phyloP scores from a whole-genome alignment of 2,329 filamentous ascomycete species.

The Epichloe bromicola region DNA sequence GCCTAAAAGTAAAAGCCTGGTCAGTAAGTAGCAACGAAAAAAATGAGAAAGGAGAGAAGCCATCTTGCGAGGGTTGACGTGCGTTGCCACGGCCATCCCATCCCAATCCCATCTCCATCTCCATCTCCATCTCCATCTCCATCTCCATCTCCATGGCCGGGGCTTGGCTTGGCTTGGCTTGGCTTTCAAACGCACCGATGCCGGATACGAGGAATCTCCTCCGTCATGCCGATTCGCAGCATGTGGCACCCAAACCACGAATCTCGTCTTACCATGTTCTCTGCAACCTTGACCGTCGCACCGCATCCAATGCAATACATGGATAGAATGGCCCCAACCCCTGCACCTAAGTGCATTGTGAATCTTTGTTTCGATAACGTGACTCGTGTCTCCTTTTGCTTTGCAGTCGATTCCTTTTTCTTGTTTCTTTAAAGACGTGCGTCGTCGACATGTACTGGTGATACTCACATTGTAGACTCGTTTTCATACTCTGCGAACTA shows the following conservation, averaged over 20 bases:
- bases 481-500: too few relatives aligned
- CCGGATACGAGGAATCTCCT: not conserved
- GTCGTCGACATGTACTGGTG: not conserved
- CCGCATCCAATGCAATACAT: not conserved
- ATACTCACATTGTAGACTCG: not conserved
- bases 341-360: not conserved
- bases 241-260: not conserved
- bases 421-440: too few relatives aligned
- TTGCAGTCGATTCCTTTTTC: too few relatives aligned
- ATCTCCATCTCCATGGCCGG: too few relatives aligned
- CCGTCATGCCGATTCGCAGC: not conserved
- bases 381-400: not conserved
- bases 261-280: not conserved
- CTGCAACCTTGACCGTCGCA: not conserved
- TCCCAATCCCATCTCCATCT: too few relatives aligned
- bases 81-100: too few relatives aligned
- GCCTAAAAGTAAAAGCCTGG: too few relatives aligned
- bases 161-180: too few relatives aligned
- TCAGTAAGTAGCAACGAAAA: too few relatives aligned
- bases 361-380: not conserved
- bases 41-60: not conserved
- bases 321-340: not conserved
- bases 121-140: too few relatives aligned
- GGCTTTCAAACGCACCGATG: not conserved
- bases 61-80: not conserved